Percentiles rank a stretch among this genome's conserved stretches.
phyloP scores from a whole-genome alignment of 1,284 basidiomycete genomes.

The Trichosporon faecale region DNA sequence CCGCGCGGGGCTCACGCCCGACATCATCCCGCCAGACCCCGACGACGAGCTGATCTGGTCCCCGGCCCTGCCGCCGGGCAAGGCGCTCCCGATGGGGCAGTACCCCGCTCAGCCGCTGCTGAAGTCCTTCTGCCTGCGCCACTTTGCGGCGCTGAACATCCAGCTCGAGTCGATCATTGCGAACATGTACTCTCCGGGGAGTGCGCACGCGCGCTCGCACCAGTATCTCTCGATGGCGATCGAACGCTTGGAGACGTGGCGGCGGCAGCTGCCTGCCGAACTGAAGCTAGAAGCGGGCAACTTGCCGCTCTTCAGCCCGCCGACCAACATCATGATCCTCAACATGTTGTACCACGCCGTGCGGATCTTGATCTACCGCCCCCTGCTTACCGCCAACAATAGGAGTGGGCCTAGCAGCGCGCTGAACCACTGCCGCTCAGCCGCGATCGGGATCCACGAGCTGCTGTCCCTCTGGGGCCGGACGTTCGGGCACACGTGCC shows the following conservation, averaged over 20 bases:
- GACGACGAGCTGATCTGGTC: slow-evolving; percentile 24
- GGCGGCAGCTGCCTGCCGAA: slow-evolving; percentile 12
- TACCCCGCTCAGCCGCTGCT: slow-evolving; percentile 17
- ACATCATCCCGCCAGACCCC: slow-evolving; percentile 13
- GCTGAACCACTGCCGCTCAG: slow-evolving; percentile 26
- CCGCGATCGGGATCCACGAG: slow-evolving; percentile 30
- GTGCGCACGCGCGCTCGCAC: slow-evolving; percentile 27
- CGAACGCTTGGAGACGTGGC: slow-evolving; percentile 18
- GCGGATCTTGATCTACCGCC: slow-evolving; percentile 30
- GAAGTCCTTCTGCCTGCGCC: slow-evolving; percentile 21
- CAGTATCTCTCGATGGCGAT: slow-evolving; percentile 23
- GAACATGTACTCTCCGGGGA: slow-evolving; percentile 32
- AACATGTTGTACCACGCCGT: slow-evolving; percentile 26
- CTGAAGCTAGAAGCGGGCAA: slow-evolving; percentile 16
- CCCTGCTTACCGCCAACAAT: slow-evolving; percentile 25
- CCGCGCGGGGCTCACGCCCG: slow-evolving; percentile 13
- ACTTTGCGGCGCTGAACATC: slow-evolving; percentile 26
- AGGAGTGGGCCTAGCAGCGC: slow-evolving; percentile 22
- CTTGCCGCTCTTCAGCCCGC: slow-evolving; percentile 23
- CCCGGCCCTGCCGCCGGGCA: slow-evolving; percentile 19
- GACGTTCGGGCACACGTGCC: slow-evolving; percentile 30
- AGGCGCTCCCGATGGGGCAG: slow-evolving; percentile 12
- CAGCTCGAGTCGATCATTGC: slow-evolving; percentile 31
- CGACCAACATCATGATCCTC: slow-evolving; percentile 24
- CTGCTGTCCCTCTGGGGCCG: slow-evolving; percentile 27